These are phyloP conservation scores for Coelastrella sp. DNA, from an alignment of 139 green algal genomes.

Conservation along the genomic window DNA sequence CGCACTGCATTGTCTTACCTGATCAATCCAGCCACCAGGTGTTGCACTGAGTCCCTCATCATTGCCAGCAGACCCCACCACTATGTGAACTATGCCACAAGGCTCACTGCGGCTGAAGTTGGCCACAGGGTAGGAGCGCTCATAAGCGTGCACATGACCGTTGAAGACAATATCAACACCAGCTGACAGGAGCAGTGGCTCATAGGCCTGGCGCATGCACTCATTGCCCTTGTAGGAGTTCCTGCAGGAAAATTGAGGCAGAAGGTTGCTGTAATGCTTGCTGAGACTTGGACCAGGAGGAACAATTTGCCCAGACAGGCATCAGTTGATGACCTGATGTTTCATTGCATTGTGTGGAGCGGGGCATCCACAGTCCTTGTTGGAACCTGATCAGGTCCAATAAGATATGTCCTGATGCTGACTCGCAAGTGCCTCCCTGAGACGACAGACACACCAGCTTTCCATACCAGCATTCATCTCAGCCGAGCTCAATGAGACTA, in stretches of 20 bases:
- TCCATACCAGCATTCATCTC: too few species aligned
- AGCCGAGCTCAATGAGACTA: too few species aligned
- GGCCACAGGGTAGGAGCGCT: conserved; percentile 18
- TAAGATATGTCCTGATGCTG: too few species aligned
- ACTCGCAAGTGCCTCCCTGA: too few species aligned
- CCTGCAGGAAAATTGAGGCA: not conserved
- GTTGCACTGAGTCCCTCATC: not conserved
- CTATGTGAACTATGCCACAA: conserved; percentile 11
- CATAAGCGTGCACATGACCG: conserved; percentile 33
- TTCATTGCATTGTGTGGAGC: too few species aligned
- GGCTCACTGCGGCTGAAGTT: not conserved
- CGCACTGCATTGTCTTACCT: not conserved
- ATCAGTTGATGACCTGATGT: too few species aligned
- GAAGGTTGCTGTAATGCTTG: too few species aligned
- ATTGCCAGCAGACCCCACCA: not conserved
- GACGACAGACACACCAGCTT: too few species aligned
- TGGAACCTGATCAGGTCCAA: too few species aligned
- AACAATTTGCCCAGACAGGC: too few species aligned
- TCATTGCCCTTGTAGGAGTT: not conserved
- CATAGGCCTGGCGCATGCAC: not conserved
- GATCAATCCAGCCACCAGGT: not conserved
- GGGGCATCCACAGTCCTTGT: too few species aligned
- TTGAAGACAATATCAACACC: conserved; percentile 21
- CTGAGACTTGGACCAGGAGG: too few species aligned
- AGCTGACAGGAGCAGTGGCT: not conserved